phyloP scores from a whole-genome alignment of 2,329 filamentous ascomycete genomes.

The Fusarium denticulatum region DNA sequence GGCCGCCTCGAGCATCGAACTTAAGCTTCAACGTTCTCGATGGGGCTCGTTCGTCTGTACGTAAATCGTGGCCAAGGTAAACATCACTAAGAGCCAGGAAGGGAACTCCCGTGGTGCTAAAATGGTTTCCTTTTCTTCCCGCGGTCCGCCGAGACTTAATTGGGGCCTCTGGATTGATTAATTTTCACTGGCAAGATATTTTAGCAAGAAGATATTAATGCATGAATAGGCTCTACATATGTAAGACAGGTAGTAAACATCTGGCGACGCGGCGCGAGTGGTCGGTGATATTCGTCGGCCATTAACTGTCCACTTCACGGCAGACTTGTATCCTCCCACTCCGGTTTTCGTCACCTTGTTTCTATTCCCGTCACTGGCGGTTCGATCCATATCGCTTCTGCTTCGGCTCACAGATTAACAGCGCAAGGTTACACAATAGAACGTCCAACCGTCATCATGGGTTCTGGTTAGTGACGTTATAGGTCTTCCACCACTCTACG shows the following conservation, averaged over 20 bases:
- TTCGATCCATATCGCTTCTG: not conserved
- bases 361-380: not conserved
- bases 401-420: not conserved
- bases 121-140: slow-evolving; percentile 10
- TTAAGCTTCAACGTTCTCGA: slow-evolving; percentile 5
- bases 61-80: not conserved
- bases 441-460: slow-evolving; percentile 1
- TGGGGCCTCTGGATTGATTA: not conserved
- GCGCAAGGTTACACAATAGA: slow-evolving; percentile 3
- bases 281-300: not conserved
- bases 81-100: slow-evolving; percentile 12
- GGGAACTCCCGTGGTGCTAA: slow-evolving; percentile 34
- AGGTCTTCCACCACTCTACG: slow-evolving; percentile 1
- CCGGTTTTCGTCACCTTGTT: not conserved
- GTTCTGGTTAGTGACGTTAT: slow-evolving; percentile 14
- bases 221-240: not conserved
- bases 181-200: not conserved
- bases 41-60: slow-evolving; percentile 3
- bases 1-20: not conserved
- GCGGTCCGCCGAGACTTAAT: not conserved
- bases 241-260: not conserved
- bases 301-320: not conserved
- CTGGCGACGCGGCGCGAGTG: not conserved
- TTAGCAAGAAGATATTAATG: not conserved
- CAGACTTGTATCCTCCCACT: not conserved